phyloP scores from a whole-genome alignment of 495 filamentous ascomycete species.

The Paragyromitra xinjiangensis region DNA sequence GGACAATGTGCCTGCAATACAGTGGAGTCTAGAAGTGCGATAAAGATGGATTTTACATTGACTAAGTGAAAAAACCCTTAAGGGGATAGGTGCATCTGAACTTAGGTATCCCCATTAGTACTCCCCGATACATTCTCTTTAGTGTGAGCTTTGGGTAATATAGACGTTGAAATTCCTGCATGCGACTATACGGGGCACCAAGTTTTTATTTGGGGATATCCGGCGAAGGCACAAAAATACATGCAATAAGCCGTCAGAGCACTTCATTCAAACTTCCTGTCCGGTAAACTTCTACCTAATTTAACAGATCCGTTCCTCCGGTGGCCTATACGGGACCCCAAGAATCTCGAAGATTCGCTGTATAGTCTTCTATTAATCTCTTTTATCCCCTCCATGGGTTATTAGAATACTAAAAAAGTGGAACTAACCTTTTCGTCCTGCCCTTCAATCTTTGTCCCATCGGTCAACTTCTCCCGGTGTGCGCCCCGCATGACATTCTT shows the following conservation, averaged over 20 bases:
- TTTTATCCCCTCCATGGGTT: neutral
- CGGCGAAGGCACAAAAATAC: neutral
- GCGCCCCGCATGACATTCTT: slow-evolving; percentile 73
- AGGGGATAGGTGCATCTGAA: too few species aligned
- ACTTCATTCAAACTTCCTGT: neutral
- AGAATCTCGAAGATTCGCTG: slow-evolving; percentile 82
- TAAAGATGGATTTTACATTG: too few species aligned
- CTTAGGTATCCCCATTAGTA: too few species aligned
- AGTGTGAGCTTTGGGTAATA: too few species aligned
- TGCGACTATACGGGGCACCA: neutral
- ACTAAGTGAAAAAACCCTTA: too few species aligned
- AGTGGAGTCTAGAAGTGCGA: too few species aligned
- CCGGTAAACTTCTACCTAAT: neutral
- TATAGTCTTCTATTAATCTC: neutral
- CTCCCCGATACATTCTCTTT: too few species aligned
- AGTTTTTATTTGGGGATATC: neutral
- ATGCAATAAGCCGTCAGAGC: neutral
- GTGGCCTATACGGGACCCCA: slow-evolving; percentile 86
- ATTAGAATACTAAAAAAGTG: neutral
- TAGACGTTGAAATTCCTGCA: neutral
- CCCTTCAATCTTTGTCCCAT: slow-evolving; percentile 78
- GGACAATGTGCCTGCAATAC: too few species aligned
- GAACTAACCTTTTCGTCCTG: slow-evolving; percentile 69
- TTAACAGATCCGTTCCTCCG: slow-evolving; percentile 80
- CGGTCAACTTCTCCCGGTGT: slow-evolving; percentile 70